Percentiles rank a stretch among this genome's conserved stretches.
Evolutionary conservation across 768 basidiomycete species (phyloP).

Genomic region (Pisolithus sp.): DNA sequence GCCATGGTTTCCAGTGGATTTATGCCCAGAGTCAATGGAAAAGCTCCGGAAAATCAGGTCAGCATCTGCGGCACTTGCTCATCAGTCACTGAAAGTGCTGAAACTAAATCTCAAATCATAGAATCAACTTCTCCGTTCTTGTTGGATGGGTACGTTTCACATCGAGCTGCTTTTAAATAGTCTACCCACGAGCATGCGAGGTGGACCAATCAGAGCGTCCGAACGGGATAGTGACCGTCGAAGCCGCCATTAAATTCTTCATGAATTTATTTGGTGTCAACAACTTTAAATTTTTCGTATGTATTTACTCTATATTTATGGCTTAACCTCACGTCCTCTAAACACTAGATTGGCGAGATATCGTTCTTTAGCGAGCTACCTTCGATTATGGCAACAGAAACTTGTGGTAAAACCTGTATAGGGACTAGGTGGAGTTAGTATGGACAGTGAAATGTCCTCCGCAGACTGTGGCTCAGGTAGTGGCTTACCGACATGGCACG

Average conservation of each 20-base stretch:
- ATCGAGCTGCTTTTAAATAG: not conserved
- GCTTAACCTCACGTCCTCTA: not conserved
- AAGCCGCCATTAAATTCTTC: not conserved
- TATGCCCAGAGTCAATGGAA: too few relatives aligned
- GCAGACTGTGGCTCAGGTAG: too few relatives aligned
- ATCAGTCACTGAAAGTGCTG: too few relatives aligned
- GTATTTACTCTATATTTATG: not conserved
- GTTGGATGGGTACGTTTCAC: too few relatives aligned
- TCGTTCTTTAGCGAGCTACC: not conserved
- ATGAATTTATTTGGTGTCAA: not conserved
- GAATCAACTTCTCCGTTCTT: too few relatives aligned
- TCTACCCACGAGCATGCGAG: not conserved
- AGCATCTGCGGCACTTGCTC: too few relatives aligned
- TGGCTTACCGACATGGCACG: too few relatives aligned
- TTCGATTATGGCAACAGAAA: not conserved
- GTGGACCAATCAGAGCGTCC: not conserved
- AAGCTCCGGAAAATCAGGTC: too few relatives aligned
- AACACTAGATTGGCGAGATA: not conserved
- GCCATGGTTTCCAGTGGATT: too few relatives aligned
- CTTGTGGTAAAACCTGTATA: not conserved
- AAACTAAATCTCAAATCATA: too few relatives aligned
- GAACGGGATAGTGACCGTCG: not conserved
- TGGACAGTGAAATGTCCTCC: too few relatives aligned
- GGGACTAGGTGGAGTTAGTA: too few relatives aligned
- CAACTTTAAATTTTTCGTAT: not conserved